Evolutionary conservation across 768 basidiomycete species (phyloP).

Genomic region (Leccinum subgranulosum): DNA sequence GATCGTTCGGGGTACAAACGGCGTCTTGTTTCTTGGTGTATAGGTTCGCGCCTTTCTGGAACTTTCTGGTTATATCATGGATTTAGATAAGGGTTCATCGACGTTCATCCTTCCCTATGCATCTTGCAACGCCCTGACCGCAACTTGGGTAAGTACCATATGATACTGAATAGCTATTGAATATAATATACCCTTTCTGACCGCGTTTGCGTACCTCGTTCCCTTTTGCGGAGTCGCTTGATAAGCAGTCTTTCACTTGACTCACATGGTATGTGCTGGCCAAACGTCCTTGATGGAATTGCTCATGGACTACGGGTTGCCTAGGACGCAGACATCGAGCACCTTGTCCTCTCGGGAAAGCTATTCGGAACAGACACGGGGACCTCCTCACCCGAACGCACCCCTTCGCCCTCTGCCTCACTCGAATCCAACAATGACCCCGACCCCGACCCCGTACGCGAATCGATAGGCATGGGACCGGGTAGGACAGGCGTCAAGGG

Average conservation of each 20-base stretch:
- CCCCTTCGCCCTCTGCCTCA: slow-evolving; percentile 48
- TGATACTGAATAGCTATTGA: background rate
- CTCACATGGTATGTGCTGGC: slow-evolving; percentile 14
- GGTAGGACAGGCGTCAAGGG: slow-evolving; percentile 88
- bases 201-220: background rate
- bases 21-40: slow-evolving; percentile 3
- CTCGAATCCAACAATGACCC: slow-evolving; percentile 23
- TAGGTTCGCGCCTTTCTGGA: background rate
- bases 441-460: slow-evolving; percentile 29
- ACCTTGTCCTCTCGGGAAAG: slow-evolving; percentile 73
- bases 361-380: slow-evolving; percentile 57
- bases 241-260: slow-evolving; percentile 9
- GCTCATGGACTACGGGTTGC: slow-evolving; percentile 1
- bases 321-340: slow-evolving; percentile 55
- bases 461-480: slow-evolving; percentile 81
- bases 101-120: background rate
- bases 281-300: background rate
- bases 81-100: background rate
- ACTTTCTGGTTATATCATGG: background rate
- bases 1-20: background rate
- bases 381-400: slow-evolving; percentile 61
- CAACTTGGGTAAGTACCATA: background rate
- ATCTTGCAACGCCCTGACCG: background rate
- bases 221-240: slow-evolving; percentile 5
- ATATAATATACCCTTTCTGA: background rate